Evolutionary conservation across 345 rosid species (phyloP), one percentile per base, ranked within the genome.

Genomic region (Eucalyptus erythrocorys): DNA sequence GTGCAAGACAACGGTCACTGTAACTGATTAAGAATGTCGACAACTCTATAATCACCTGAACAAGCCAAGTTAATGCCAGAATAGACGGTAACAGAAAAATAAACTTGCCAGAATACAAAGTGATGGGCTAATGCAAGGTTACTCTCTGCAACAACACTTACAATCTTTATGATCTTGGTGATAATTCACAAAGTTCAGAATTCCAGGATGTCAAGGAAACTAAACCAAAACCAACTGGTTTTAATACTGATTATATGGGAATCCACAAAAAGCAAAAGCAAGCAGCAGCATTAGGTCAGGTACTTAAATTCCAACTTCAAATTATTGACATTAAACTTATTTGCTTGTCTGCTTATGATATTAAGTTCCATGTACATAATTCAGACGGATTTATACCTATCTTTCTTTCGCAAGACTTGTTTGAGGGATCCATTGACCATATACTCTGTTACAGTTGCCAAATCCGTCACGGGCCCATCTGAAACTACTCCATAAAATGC

Each of bases 401-500:
- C 94, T 68, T 92, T 92, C 86, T 86, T 91, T 30, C 42, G 86
- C 43, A 93, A 27, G 91, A 90, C 91, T 86, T 91, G 92, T 81
- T 91, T 92, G 47, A 93, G 91, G 89, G 92, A 93, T 51, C 93
- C 94, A 89, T 91, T 91, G 30, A 93, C 93, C 93, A 93, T 92
- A 88, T 89, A 92, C 53, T 93, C 94, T 59, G 94, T 93, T 61
- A 92, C 91, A 57, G 94, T 92, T 81, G 93, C 94, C 57, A 92
- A 87, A 66, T 84, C 86, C 17, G 82, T 87, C 42, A 37, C 85
- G 6, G 92, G 92, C 57, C 90, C 94, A 89, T 93, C 94, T n/a
- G 88, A 88, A 48, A 93, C 94, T n/a, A 91, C 91, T n/a, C 94
- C 94, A 89, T 93, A 93, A 86, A 93, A 91, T 5, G 94, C 92